Evolutionary conservation across 176 grass and related monocot species (phyloP).

Genomic region (Eragrostis curvula): DNA sequence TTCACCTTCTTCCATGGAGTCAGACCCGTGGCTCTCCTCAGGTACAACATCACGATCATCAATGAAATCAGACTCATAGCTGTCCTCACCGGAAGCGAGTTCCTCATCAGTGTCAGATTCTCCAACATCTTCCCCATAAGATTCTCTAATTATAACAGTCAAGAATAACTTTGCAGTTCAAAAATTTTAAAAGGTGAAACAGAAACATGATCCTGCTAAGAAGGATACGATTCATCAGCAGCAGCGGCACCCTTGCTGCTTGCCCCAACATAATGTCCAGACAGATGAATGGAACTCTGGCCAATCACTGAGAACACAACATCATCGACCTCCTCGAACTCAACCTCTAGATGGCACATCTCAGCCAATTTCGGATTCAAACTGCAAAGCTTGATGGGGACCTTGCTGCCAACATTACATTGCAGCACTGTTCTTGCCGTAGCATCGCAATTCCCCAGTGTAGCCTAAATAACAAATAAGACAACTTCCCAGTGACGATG

Average conservation of each 20-base stretch:
- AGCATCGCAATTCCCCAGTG: slow-evolving; percentile 45
- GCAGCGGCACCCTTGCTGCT: slow-evolving; percentile 13
- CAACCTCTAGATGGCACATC: slow-evolving; percentile 79
- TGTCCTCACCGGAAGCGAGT: slow-evolving; percentile 58
- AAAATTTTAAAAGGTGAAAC: slow-evolving; percentile 14
- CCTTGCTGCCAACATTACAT: slow-evolving; percentile 83
- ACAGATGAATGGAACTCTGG: slow-evolving; percentile 70
- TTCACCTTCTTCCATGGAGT: slow-evolving; percentile 69
- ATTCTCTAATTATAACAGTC: slow-evolving; percentile 64
- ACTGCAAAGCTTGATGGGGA: slow-evolving; percentile 75
- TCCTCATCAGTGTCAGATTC: slow-evolving; percentile 68
- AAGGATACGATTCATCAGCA: slow-evolving; percentile 78
- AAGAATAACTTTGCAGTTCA: slow-evolving; percentile 25
- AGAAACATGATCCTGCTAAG: neutral
- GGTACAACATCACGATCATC: slow-evolving; percentile 64
- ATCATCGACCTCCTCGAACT: slow-evolving; percentile 87
- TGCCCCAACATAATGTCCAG: slow-evolving; percentile 61
- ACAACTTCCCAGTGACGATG: neutral
- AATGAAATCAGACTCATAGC: slow-evolving; percentile 97
- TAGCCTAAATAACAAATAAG: slow-evolving; percentile 38
- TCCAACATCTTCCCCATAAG: slow-evolving; percentile 91
- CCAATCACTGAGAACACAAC: slow-evolving; percentile 90
- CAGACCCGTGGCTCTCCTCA: slow-evolving; percentile 59
- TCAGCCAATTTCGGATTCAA: slow-evolving; percentile 63
- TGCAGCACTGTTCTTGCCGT: slow-evolving; percentile 59